Percentiles rank a stretch among this genome's conserved stretches.
Evolutionary conservation across 441 rosid species (phyloP).

Genomic region (Mallotus japonicus): DNA sequence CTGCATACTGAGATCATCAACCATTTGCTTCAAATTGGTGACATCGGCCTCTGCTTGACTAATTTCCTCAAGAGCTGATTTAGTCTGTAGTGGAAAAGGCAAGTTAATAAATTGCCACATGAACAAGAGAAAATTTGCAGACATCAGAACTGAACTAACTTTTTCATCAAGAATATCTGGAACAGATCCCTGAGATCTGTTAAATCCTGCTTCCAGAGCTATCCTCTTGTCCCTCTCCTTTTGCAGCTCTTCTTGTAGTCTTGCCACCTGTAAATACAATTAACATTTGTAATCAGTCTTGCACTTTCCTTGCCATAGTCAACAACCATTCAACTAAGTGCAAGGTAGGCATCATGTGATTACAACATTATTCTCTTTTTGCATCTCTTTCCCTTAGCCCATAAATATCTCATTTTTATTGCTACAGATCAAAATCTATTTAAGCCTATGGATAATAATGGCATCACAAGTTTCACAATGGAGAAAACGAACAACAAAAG

Average conservation of each 20-base stretch:
- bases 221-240: constrained; percentile 63
- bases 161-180: constrained; percentile 52
- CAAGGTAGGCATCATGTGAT: not conserved
- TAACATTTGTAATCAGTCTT: not conserved
- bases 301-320: not conserved
- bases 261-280: constrained; percentile 55
- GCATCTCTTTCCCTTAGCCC: not conserved
- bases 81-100: constrained; percentile 44
- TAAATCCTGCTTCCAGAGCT: constrained; percentile 67
- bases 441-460: not conserved
- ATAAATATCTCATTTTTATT: not conserved
- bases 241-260: constrained; percentile 80
- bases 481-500: not conserved
- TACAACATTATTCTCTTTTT: not conserved
- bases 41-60: constrained; percentile 64
- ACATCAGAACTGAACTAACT: constrained; percentile 40
- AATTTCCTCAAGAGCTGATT: constrained; percentile 63
- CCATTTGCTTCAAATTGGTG: constrained; percentile 55
- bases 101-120: constrained; percentile 29
- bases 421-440: not conserved
- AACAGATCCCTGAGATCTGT: constrained; percentile 41
- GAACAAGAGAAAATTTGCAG: constrained; percentile 23
- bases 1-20: constrained; percentile 58
- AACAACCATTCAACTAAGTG: not conserved
- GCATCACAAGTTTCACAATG: not conserved